Base-by-base conservation (phyloP, 1,139 yeast species). In the Blastobotrys ciferrii region DNA sequence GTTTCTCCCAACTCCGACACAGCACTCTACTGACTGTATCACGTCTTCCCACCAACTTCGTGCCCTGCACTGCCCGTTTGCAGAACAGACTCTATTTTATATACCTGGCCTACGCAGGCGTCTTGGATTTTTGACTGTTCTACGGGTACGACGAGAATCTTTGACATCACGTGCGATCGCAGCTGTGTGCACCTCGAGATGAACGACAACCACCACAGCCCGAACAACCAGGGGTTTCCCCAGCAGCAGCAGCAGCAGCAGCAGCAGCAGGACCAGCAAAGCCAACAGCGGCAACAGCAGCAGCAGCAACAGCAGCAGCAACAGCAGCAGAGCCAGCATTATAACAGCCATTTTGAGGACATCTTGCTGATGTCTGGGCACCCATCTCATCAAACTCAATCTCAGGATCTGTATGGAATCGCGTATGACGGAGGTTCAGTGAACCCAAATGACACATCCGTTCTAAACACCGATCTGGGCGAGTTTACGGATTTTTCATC, bases 281-380 rank as follows among this genome's bases (percentile, higher is more conserved):
- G 25, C 13, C 46, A 32, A 4, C 35, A 23, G 31, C 45, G 17
- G 18, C 48, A 17, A 25, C 42, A 18, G 28, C 14, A 20, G 2
- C 46, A 45, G 13, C 42, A 23, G 38, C 49, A 41, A 12, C 49
- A 44, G 32, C 32, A 45, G 12, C 14, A 42, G 15, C 39, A 13
- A 4, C 48, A 40, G 19, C 46, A 32, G 6, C 35, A 23, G 31
- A n/a, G 12, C 6, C 30, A 28, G 11, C 20, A 33, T 14, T 30
- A 25, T 13, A 20, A 40, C 18, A 14, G 15, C 7, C 9, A 30
- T 4, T 30, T 20, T 12, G 46, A 37, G 6, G 43, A 37, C 13
- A 19, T 18, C 20, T 25, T 37, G 18, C 20, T 35, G 25, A 7
- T 32, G 15, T 17, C 28, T 11, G 28, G 28, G 28, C 37, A 42